Evolutionary conservation across 441 rosid genomes (phyloP).

Genomic region (Manihot esculenta): DNA sequence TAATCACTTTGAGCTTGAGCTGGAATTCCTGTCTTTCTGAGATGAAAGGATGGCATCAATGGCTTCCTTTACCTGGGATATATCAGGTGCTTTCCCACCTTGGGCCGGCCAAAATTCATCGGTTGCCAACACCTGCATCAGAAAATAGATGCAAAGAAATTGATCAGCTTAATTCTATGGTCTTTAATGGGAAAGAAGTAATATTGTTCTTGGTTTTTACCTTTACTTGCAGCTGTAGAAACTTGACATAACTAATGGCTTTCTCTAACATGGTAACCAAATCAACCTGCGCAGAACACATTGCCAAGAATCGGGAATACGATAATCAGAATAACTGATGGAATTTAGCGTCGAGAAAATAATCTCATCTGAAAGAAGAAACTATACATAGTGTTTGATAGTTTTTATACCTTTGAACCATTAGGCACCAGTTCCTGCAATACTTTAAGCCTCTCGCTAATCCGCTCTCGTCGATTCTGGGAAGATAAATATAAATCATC

Average conservation of each 20-base stretch:
- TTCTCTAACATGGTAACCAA: slow-evolving; percentile 94
- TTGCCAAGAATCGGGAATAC: not conserved
- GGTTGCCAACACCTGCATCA: slow-evolving; percentile 71
- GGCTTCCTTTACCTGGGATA: slow-evolving; percentile 90
- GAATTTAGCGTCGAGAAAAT: not conserved
- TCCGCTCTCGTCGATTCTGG: slow-evolving; percentile 84
- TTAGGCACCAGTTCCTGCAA: slow-evolving; percentile 88
- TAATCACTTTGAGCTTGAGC: slow-evolving; percentile 31
- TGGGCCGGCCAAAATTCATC: slow-evolving; percentile 97
- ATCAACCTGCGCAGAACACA: slow-evolving; percentile 57
- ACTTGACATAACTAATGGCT: slow-evolving; percentile 86
- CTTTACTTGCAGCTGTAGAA: slow-evolving; percentile 95
- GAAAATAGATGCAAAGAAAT: not conserved
- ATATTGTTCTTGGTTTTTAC: slow-evolving; percentile 26
- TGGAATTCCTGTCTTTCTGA: slow-evolving; percentile 53
- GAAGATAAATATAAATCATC: slow-evolving; percentile 16
- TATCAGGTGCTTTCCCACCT: slow-evolving; percentile 88
- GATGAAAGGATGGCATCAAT: slow-evolving; percentile 87
- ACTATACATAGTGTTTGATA: not conserved
- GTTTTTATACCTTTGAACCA: slow-evolving; percentile 62
- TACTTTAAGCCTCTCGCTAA: slow-evolving; percentile 78
- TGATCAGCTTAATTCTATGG: not conserved
- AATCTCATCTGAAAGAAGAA: not conserved
- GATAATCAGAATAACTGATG: not conserved
- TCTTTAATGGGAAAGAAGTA: not conserved